These are phyloP conservation scores for Lenwebbia sp. DNA, from an alignment of 345 rosid species.

Conservation along the genomic window DNA sequence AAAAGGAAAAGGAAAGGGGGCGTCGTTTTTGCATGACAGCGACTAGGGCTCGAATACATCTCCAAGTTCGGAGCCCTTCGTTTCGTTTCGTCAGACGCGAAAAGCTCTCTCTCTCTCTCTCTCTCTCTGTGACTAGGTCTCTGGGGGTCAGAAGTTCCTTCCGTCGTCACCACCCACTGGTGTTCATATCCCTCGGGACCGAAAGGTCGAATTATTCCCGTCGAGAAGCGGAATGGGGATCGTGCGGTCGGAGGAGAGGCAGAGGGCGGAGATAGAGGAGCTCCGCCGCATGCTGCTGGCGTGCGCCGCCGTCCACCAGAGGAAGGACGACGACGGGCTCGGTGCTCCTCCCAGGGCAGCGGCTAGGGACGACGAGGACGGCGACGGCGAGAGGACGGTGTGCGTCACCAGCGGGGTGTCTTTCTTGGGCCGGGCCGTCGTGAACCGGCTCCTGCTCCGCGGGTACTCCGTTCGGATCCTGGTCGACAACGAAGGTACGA, in stretches of 20 bases:
- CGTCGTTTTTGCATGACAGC: neutral
- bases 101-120: neutral
- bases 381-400: constrained; percentile 21
- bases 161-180: neutral
- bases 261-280: constrained; percentile 36
- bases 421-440: constrained; percentile 57
- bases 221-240: constrained; percentile 26
- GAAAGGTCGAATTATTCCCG: neutral
- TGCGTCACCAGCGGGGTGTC: constrained; percentile 82
- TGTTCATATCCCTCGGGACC: neutral
- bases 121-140: neutral
- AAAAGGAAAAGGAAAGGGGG: neutral
- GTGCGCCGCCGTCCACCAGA: constrained; percentile 18
- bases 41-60: neutral
- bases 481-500: constrained; percentile 44
- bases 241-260: constrained; percentile 33
- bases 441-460: constrained; percentile 43
- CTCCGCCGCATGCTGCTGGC: constrained; percentile 31
- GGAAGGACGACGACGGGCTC: constrained; percentile 26
- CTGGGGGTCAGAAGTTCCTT: neutral
- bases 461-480: constrained; percentile 64
- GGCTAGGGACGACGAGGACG: neutral
- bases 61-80: neutral
- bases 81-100: neutral
- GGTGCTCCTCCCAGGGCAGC: neutral